phyloP scores from a whole-genome alignment of 192 early-diverging fungal species.

The Globomyces pollinis-pini region DNA sequence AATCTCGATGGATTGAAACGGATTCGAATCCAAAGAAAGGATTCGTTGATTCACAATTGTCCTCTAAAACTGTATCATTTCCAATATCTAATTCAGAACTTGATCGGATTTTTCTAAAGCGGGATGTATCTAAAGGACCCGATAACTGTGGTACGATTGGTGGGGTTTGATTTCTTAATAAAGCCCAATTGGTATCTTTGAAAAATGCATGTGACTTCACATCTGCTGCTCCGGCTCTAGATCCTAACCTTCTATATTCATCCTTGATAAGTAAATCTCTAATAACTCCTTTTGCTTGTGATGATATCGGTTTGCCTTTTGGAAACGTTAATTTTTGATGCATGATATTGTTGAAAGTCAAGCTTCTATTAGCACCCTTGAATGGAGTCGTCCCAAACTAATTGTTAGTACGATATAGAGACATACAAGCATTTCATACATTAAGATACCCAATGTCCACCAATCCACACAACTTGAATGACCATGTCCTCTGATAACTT shows the following conservation, averaged over 20 bases:
- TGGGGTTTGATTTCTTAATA: conserved; percentile 74
- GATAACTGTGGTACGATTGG: conserved; percentile 65
- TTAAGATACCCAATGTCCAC: conserved; percentile 97
- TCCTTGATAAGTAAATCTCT: conserved; percentile 82
- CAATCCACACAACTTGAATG: conserved; percentile 93
- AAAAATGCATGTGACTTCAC: conserved; percentile 91
- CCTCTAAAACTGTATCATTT: not conserved
- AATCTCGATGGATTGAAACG: not conserved
- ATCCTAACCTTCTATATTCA: conserved; percentile 81
- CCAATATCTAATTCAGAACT: not conserved
- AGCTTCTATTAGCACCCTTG: conserved; percentile 81
- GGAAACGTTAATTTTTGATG: conserved; percentile 74
- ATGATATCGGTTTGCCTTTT: conserved; percentile 35
- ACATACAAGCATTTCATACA: conserved; percentile 90
- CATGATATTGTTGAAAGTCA: conserved; percentile 82
- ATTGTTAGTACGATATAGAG: not conserved
- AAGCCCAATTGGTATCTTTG: conserved; percentile 84
- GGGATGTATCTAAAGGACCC: conserved; percentile 28
- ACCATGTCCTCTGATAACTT: conserved; percentile 91
- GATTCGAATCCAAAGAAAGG: conserved; percentile 1
- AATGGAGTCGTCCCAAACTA: conserved; percentile 92
- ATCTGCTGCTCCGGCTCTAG: conserved; percentile 82
- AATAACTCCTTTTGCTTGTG: conserved; percentile 65
- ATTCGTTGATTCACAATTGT: not conserved
- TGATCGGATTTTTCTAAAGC: not conserved